These are phyloP conservation scores for Solanum raphanifolium DNA, from an alignment of 257 asterid genomes.

Conservation along the genomic window DNA sequence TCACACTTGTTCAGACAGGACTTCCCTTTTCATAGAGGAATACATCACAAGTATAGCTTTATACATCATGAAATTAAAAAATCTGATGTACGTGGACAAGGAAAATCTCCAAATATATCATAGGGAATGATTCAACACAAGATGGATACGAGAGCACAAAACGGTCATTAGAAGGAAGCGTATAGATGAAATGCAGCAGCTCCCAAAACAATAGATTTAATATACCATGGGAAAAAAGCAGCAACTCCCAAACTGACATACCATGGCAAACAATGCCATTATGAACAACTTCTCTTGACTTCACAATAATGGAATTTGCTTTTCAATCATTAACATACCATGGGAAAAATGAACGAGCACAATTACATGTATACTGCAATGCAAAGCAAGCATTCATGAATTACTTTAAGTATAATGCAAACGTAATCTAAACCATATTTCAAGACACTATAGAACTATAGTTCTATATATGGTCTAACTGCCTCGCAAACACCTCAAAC, in stretches of 20 bases:
- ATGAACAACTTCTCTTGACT: neutral
- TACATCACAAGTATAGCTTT: neutral
- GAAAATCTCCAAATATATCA: neutral
- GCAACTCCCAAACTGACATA: neutral
- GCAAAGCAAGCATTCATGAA: neutral
- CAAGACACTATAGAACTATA: constrained; percentile 12
- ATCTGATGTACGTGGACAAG: neutral
- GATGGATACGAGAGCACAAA: neutral
- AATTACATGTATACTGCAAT: neutral
- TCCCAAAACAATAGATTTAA: neutral
- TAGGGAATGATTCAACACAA: neutral
- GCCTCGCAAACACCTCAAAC: constrained; percentile 37
- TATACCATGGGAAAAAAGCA: neutral
- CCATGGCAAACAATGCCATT: neutral
- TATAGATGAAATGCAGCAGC: neutral
- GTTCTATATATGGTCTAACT: constrained; percentile 21
- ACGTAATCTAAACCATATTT: constrained; percentile 3
- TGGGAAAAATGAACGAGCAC: neutral
- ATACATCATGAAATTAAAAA: neutral
- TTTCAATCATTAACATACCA: neutral
- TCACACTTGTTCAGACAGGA: no score
- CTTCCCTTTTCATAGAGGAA: neutral
- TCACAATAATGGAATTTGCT: neutral
- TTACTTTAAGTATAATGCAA: neutral
- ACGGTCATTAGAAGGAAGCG: neutral